Base-by-base conservation (phyloP, 345 rosid species). In the Physaria fendleri region DNA sequence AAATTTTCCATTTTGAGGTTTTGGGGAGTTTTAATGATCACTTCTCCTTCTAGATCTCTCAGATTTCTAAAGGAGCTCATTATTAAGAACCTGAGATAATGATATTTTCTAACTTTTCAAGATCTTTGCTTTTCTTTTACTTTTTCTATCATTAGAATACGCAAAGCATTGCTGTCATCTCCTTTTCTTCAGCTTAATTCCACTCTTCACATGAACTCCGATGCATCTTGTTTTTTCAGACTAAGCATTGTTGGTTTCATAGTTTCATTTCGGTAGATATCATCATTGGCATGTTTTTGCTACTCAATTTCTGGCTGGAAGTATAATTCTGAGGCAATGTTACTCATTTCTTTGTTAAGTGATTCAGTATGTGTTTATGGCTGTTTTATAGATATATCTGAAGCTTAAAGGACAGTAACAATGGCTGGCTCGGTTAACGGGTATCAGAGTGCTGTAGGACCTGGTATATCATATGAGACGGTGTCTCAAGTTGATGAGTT, bases 401-500 rank as follows among this genome's bases (percentile, higher is more conserved):
- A 79, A 74, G 79, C 73, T 40, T 76, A 69, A 53, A 81, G 82
- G 75, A 65, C 41, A 72, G 64, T 82, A 17, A 53, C 75, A 22
- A 55, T 77, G 84, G 69, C 74, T 59, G 78, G 71, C 6, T 48
- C 65, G 53, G 72, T 70, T 28, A 90, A 79, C 49, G 97, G 93
- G 41, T 65, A 75, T 47, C 40, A 69, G 41, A 82, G 78, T 74
- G 82, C 81, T 35, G 71, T 73, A 22, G 76, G 77, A 41, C 74
- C 91, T 0, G 67, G 66, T 35, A 77, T 88, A 61, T 82, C 74
- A 59, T 78, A 89, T 24, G 88, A 80, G 42, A 43, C 87, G 12
- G 67, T 79, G 50, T 72, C 83, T 21, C 76, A 78, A 64, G 88
- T 93, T 24, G 87, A 90, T 56, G 85, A 82, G 48, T 94, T 94